Percentiles rank a stretch among this genome's conserved stretches.
phyloP scores from a whole-genome alignment of 129 eudicot species.

The Tanacetum coccineum region DNA sequence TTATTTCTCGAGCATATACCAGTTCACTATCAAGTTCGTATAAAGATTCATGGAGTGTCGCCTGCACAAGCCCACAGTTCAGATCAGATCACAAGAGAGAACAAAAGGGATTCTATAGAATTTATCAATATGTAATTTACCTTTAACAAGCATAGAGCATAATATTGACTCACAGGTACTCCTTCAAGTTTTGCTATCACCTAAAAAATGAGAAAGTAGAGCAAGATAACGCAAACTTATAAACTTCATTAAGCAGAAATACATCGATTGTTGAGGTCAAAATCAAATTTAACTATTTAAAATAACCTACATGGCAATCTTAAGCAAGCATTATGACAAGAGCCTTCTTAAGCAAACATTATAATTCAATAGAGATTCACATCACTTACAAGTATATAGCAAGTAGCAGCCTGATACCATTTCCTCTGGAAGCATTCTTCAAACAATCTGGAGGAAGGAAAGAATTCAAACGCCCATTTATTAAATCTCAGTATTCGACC shows the following conservation, averaged over 20 bases:
- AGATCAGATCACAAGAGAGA: constrained; percentile 19
- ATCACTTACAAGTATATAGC: constrained; percentile 52
- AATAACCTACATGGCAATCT: no score
- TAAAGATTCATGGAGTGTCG: constrained; percentile 87
- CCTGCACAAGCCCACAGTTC: constrained; percentile 46
- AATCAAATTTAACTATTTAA: not conserved
- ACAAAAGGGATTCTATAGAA: not conserved
- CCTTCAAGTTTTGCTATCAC: constrained; percentile 98
- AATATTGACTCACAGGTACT: constrained; percentile 92
- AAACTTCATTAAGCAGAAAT: constrained; percentile 7
- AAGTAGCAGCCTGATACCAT: constrained; percentile 98
- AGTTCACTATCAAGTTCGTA: constrained; percentile 97
- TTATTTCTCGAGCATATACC: constrained; percentile 43
- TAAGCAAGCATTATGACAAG: no score
- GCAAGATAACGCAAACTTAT: constrained; percentile 3
- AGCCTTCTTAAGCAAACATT: no score
- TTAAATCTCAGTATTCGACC: constrained; percentile 6
- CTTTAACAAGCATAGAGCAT: constrained; percentile 92
- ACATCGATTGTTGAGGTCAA: not conserved
- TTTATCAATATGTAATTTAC: constrained; percentile 32
- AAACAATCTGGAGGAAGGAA: constrained; percentile 61
- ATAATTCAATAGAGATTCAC: no score
- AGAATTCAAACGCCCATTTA: no score
- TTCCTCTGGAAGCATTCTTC: constrained; percentile 95
- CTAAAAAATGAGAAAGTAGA: constrained; percentile 34